These are phyloP conservation scores for Begonia loranthoides DNA, from an alignment of 306 rosid genomes.

Conservation along the genomic window DNA sequence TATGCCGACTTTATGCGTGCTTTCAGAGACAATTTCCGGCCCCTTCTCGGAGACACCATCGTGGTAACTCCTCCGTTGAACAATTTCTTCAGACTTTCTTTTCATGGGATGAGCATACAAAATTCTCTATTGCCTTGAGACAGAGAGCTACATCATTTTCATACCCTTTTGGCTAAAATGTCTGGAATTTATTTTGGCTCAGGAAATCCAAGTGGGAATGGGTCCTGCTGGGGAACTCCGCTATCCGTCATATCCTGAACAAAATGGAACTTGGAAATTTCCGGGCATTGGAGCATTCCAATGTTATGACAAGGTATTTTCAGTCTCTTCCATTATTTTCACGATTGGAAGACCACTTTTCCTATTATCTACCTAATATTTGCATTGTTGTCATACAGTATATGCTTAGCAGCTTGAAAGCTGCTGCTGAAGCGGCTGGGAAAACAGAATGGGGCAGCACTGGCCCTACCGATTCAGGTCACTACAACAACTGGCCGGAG, in stretches of 20 bases:
- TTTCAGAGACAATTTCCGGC: constrained; percentile 65
- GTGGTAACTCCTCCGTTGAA: constrained; percentile 35
- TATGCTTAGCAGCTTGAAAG: constrained; percentile 67
- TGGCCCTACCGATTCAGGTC: constrained; percentile 96
- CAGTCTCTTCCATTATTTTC: not conserved
- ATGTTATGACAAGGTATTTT: constrained; percentile 79
- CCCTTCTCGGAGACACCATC: constrained; percentile 80
- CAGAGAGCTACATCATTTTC: no score
- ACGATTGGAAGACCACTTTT: not conserved
- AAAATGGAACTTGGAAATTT: constrained; percentile 76
- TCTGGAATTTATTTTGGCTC: not conserved
- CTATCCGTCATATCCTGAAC: constrained; percentile 94
- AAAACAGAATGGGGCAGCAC: constrained; percentile 87
- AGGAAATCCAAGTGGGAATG: constrained; percentile 99
- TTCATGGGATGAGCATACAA: not conserved
- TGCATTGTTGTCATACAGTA: constrained; percentile 36
- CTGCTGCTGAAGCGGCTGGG: constrained; percentile 60
- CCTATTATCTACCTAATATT: constrained; percentile 5
- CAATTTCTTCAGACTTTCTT: not conserved
- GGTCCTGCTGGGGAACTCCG: constrained; percentile 99
- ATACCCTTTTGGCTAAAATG: not conserved
- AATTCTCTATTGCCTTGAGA: not conserved
- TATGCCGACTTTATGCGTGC: constrained; percentile 89
- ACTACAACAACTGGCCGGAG: constrained; percentile 94
- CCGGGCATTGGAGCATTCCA: constrained; percentile 99